Evolutionary conservation across 2,329 filamentous ascomycete species (phyloP).

Genomic region (Tympanopsis confertula): DNA sequence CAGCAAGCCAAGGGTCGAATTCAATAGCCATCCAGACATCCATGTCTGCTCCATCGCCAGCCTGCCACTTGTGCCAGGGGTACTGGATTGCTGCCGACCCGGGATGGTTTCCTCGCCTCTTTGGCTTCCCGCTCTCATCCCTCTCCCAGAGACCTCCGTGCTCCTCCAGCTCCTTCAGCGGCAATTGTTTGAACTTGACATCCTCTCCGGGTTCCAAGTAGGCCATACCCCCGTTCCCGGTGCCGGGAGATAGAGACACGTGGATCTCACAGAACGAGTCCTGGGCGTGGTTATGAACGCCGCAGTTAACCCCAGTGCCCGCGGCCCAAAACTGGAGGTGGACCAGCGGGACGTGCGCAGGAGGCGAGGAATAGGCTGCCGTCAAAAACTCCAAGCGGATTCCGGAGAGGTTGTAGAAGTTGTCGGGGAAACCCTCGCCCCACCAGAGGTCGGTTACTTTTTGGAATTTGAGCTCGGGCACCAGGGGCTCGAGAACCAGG

Average conservation of each 20-base stretch:
- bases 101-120: background rate
- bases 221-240: too few relatives aligned
- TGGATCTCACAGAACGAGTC: too few relatives aligned
- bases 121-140: background rate
- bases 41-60: background rate
- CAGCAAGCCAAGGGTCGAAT: conserved; percentile 2
- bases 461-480: conserved; percentile 1
- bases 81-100: background rate
- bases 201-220: too few relatives aligned
- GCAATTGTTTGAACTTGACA: too few relatives aligned
- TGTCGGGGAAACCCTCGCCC: conserved; percentile 1
- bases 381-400: conserved; percentile 1
- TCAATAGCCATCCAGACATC: conserved; percentile 2
- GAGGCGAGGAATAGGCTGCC: too few relatives aligned
- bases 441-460: conserved; percentile 2
- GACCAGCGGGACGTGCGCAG: too few relatives aligned
- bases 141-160: too few relatives aligned
- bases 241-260: too few relatives aligned
- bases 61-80: conserved; percentile 2
- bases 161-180: too few relatives aligned
- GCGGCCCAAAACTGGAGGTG: conserved; percentile 2
- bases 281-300: too few relatives aligned
- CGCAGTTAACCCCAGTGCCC: too few relatives aligned
- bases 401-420: conserved; percentile 3
- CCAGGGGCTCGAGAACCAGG: too few relatives aligned